Base-by-base conservation (phyloP, 495 filamentous ascomycete species). In the Chaetomidium leptoderma region DNA sequence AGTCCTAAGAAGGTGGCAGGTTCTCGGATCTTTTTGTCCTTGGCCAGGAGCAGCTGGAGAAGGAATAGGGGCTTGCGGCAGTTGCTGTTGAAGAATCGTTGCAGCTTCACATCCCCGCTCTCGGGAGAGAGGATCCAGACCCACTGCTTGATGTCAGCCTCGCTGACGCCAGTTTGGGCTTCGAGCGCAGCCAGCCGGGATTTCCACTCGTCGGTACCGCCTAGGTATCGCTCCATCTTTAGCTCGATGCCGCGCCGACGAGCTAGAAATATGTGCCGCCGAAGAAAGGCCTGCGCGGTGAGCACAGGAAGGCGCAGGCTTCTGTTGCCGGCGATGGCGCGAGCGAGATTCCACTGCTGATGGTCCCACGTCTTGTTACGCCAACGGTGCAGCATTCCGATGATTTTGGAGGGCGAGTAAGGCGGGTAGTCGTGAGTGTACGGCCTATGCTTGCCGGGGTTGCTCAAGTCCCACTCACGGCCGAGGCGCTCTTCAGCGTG, bases 71-170 rank as follows among this genome's bases (percentile, higher is more conserved):
- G 76, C 37, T 68, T 77, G n/a, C 58, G 64, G 14, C 35, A 52
- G 21, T 65, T 58, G 50, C 67, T 66, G 7, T 61, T 62, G 46
- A 71, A 32, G 30, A 77, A 67, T 11, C 75, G 67, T 42, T 69
- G 53, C 21, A 74, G 52, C 26, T 66, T 66, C 40, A 40, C 37
- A 45, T 76, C 74, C 24, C 66, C 63, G 29, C 65, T 58, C 21
- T 67, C 55, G 0, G 66, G 70, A 1, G 70, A 70, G 14, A 78
- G 36, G 42, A 78, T 73, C 74, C 73, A 76, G 36, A 68, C 60
- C 76, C 75, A 77, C 52, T 71, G 68, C 36, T 63, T 60, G 26
- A 76, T 32, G 26, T 73, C 61, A 24, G 60, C 62, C 36, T 40
- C 59, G 6, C 62, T 57, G 49, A 64, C 60, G 5, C 70, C 69